Evolutionary conservation across 805 yeast genomes (phyloP).

Genomic region (Kuraishia borneana): DNA sequence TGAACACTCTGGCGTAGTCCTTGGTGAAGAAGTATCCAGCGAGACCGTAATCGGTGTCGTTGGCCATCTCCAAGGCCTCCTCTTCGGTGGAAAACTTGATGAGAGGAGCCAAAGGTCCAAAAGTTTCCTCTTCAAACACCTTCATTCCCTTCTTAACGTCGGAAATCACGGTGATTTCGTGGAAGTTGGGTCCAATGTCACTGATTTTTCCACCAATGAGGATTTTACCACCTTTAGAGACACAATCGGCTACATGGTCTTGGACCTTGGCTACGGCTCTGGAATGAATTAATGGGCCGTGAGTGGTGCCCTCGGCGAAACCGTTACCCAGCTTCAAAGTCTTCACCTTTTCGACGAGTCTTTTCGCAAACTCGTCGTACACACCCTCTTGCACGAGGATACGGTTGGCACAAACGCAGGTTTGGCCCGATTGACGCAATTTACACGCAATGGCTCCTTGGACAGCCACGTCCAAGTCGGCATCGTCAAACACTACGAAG

Average conservation of each 20-base stretch:
- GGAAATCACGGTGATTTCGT: slow-evolving; percentile 56
- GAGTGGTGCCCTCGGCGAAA: slow-evolving; percentile 43
- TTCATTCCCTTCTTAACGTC: slow-evolving; percentile 46
- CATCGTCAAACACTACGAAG: slow-evolving; percentile 64
- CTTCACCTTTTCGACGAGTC: slow-evolving; percentile 32
- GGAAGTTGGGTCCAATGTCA: slow-evolving; percentile 53
- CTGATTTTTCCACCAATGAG: slow-evolving; percentile 49
- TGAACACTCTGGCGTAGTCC: slow-evolving; percentile 41
- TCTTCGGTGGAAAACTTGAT: slow-evolving; percentile 54
- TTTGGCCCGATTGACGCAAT: slow-evolving; percentile 71
- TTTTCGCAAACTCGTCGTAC: slow-evolving; percentile 49
- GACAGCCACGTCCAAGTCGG: slow-evolving; percentile 55
- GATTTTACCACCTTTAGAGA: slow-evolving; percentile 50
- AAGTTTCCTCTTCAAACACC: slow-evolving; percentile 62
- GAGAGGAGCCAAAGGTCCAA: slow-evolving; percentile 72
- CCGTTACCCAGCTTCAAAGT: slow-evolving; percentile 53
- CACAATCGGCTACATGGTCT: slow-evolving; percentile 56
- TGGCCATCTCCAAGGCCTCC: slow-evolving; percentile 53
- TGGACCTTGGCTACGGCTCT: slow-evolving; percentile 52
- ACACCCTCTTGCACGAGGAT: slow-evolving; percentile 51
- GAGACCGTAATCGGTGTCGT: slow-evolving; percentile 59
- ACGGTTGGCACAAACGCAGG: slow-evolving; percentile 74
- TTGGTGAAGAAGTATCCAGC: slow-evolving; percentile 67
- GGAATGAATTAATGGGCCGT: slow-evolving; percentile 66
- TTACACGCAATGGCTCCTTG: slow-evolving; percentile 56